phyloP scores from a whole-genome alignment of 352 stramenopile species.

The Pythium brassicae region DNA sequence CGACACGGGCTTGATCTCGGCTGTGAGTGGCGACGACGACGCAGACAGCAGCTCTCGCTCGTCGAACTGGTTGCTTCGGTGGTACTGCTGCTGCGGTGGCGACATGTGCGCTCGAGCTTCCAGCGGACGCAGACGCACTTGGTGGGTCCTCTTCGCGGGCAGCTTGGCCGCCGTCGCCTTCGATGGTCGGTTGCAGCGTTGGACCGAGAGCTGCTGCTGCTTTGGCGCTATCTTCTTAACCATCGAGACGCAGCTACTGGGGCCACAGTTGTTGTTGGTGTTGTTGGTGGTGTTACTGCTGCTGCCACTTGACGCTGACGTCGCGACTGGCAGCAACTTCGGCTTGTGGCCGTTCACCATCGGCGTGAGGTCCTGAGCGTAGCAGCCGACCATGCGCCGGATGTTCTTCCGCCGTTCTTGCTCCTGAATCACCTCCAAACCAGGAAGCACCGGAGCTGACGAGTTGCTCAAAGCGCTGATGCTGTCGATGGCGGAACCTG shows the following conservation, averaged over 20 bases:
- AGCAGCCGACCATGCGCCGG: slow-evolving; percentile 38
- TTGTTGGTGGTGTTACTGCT: slow-evolving; percentile 5
- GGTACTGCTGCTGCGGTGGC: slow-evolving; percentile 3
- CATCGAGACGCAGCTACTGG: not conserved
- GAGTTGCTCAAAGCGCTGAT: not conserved
- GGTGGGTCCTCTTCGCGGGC: no score
- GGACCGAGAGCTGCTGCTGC: not conserved
- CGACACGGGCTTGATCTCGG: slow-evolving; percentile 56
- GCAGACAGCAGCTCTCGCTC: slow-evolving; percentile 1
- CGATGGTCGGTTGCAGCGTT: no score
- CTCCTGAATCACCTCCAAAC: slow-evolving; percentile 6
- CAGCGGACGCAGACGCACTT: no score
- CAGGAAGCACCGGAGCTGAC: not conserved
- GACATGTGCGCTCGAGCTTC: no score
- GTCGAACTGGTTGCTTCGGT: slow-evolving; percentile 26
- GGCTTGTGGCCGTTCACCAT: slow-evolving; percentile 47
- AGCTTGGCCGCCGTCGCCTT: not conserved
- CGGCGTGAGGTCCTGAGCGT: slow-evolving; percentile 60
- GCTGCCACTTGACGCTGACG: slow-evolving; percentile 1
- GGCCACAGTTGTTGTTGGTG: no score
- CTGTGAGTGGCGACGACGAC: slow-evolving; percentile 30
- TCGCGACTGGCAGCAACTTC: slow-evolving; percentile 32
- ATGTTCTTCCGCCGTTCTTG: slow-evolving; percentile 26
- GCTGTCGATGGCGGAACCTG: not conserved
- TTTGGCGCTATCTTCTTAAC: not conserved